Base-by-base conservation (phyloP, 345 rosid genomes). In the Lumnitzera littorea region DNA sequence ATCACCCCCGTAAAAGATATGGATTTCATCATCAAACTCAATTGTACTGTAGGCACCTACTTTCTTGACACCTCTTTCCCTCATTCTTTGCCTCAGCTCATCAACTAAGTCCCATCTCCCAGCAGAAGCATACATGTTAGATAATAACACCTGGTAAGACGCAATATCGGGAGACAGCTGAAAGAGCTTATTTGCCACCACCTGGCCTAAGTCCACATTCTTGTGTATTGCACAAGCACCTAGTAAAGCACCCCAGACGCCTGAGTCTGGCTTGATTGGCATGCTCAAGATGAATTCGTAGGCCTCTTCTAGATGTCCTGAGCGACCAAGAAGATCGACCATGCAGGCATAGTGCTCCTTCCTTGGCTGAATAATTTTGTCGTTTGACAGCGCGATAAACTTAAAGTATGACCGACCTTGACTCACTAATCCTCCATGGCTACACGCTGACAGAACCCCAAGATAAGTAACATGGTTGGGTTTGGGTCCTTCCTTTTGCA, bases 1-100 rank as follows among this genome's bases (percentile, higher is more conserved):
- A 61, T 86, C 95, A 58, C 88, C 90, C 15, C 79, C 63, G 24
- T 68, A 72, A 69, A 87, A 80, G 69, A 78, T 74, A 53, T 87
- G 83, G 8, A 84, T 54, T 63, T 57, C 62, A 5, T 78, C 76
- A 6, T 75, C 63, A 43, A 70, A 69, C 61, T 84, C 84, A 46
- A 78, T 64, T 12, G 83, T 78, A 64, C 90, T 87, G 68, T 76
- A 82, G 13, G 86, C 85, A 50, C 72, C 59, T 48, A 73, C 64
- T 72, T 82, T 85, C 69, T 62, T 80, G 43, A 70, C 63, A 46
- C 88, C 78, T 4, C 70, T 73, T 52, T 74, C 65, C 73, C 70
- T 78, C 82, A 82, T 77, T 59, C 61, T 62, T 52, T 48, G 63
- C 63, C 84, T 71, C 62, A 85, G 68, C 67, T 53, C 77, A 15